A percentile compares a stretch with the other conserved stretches of the same genome.
phyloP scores from a whole-genome alignment of 352 stramenopile species.

The Plasmopara halstedii region DNA sequence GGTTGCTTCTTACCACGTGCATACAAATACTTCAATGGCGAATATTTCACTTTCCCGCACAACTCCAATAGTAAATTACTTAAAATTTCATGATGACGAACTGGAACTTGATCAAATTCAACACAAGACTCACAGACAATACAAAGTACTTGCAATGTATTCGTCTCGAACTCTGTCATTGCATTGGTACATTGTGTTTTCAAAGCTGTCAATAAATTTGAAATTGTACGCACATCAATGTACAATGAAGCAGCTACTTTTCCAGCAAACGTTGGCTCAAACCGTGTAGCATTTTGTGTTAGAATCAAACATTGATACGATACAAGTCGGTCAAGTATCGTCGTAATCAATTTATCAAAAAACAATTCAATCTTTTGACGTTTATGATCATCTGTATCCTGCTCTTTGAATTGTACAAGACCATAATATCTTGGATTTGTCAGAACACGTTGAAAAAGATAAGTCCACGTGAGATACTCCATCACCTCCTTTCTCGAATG shows the following conservation, averaged over 20 bases:
- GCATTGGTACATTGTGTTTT: slow-evolving; percentile 12
- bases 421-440: slow-evolving; percentile 97
- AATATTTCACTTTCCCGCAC: slow-evolving; percentile 49
- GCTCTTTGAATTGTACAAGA: slow-evolving; percentile 13
- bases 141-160: slow-evolving; percentile 31
- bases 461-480: slow-evolving; percentile 96
- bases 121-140: slow-evolving; percentile 58
- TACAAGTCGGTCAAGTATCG: slow-evolving; percentile 76
- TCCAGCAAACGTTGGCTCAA: slow-evolving; percentile 85
- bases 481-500: slow-evolving; percentile 83
- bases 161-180: background rate
- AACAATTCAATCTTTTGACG: slow-evolving; percentile 61
- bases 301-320: slow-evolving; percentile 74
- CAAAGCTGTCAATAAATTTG: slow-evolving; percentile 51
- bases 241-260: slow-evolving; percentile 95
- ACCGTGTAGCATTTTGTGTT: slow-evolving; percentile 21
- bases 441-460: slow-evolving; percentile 93
- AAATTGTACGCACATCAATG: slow-evolving; percentile 87
- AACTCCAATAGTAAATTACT: slow-evolving; percentile 48
- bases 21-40: slow-evolving; percentile 52
- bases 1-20: slow-evolving; percentile 37
- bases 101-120: slow-evolving; percentile 91
- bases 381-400: background rate
- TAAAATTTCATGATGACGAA: slow-evolving; percentile 98
- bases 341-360: slow-evolving; percentile 77